A percentile compares a stretch with the other conserved stretches of the same genome.
phyloP scores from a whole-genome alignment of 805 yeast species.

The Starmerella roubikii region DNA sequence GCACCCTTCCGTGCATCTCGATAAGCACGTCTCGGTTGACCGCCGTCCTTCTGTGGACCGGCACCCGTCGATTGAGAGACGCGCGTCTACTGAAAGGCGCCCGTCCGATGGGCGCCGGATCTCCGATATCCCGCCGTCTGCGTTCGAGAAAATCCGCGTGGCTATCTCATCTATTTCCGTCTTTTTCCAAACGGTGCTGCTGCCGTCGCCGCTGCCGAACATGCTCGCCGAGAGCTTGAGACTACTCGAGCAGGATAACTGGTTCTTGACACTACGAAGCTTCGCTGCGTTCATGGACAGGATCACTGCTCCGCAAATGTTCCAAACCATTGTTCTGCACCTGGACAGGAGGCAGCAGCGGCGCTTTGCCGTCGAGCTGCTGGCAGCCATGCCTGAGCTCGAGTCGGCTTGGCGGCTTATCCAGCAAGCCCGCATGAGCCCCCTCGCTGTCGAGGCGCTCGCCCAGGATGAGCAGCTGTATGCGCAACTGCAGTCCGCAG shows the following conservation, averaged over 20 bases:
- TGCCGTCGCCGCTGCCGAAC: constrained; percentile 1
- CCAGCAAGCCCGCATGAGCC: constrained; percentile 4
- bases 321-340: constrained; percentile 1
- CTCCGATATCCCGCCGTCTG: too few relatives aligned
- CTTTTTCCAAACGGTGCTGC: not conserved
- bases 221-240: constrained; percentile 1
- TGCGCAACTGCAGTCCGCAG: constrained; percentile 48
- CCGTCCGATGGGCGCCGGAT: too few relatives aligned
- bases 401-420: constrained; percentile 14
- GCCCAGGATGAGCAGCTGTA: constrained; percentile 47
- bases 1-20: too few relatives aligned
- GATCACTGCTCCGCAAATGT: constrained; percentile 7
- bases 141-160: constrained; percentile 3
- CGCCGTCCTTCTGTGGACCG: too few relatives aligned
- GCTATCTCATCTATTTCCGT: not conserved
- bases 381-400: constrained; percentile 16
- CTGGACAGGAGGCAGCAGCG: constrained; percentile 53
- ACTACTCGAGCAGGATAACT: not conserved
- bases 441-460: not conserved
- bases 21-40: too few relatives aligned
- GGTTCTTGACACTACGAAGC: not conserved
- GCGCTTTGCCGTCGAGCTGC: constrained; percentile 82
- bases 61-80: too few relatives aligned
- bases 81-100: too few relatives aligned
- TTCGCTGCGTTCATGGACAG: constrained; percentile 3